These are phyloP conservation scores for Globisporangium acanthophoron DNA, from an alignment of 352 stramenopile genomes.

Conservation along the genomic window DNA sequence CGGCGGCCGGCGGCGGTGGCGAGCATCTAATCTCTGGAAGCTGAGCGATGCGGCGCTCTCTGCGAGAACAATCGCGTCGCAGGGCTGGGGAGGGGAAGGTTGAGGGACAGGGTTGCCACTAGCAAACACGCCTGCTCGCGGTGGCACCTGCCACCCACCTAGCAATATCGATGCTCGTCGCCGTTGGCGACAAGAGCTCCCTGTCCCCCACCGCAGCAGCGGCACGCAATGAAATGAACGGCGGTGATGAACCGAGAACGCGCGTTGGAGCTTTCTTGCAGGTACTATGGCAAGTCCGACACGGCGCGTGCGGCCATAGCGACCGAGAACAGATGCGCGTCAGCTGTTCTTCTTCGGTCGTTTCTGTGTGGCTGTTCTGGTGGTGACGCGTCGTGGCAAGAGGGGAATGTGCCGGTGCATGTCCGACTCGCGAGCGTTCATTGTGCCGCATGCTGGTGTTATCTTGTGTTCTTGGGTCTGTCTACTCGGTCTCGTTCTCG, in stretches of 20 bases:
- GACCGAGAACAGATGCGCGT: too few relatives aligned
- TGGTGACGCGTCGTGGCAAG: too few relatives aligned
- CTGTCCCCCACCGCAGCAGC: neutral
- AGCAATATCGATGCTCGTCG: neutral
- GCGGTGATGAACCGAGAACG: neutral
- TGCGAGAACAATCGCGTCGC: neutral
- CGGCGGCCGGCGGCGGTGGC: too few relatives aligned
- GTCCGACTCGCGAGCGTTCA: too few relatives aligned
- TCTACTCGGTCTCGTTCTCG: constrained; percentile 41
- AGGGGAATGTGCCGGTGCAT: too few relatives aligned
- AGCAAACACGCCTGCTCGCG: neutral
- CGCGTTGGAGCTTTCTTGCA: too few relatives aligned
- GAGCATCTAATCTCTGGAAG: constrained; percentile 2
- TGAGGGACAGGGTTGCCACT: neutral
- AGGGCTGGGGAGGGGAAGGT: neutral
- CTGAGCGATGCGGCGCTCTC: constrained; percentile 1
- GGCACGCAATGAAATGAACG: neutral
- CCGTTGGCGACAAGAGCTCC: neutral
- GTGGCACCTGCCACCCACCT: neutral
- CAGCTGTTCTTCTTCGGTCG: too few relatives aligned
- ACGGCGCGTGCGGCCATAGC: too few relatives aligned
- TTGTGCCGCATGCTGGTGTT: neutral
- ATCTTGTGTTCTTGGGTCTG: neutral
- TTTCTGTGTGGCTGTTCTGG: too few relatives aligned
- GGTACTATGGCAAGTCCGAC: too few relatives aligned